These are phyloP conservation scores for Quillaja saponaria DNA, from an alignment of 306 rosid species.

Conservation along the genomic window DNA sequence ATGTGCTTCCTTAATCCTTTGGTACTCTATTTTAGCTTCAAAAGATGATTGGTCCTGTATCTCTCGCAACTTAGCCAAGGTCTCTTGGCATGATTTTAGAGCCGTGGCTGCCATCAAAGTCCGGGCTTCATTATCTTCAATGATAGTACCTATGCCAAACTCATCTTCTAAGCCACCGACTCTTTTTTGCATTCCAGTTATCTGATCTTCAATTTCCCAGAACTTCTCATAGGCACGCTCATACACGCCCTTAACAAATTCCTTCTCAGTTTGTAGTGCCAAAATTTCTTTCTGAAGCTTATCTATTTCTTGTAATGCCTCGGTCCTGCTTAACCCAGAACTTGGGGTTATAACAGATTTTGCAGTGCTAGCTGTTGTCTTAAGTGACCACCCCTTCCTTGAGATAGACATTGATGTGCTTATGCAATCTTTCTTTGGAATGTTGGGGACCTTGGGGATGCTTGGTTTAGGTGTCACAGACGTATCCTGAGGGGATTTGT, in stretches of 20 bases:
- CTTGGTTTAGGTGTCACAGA: constrained; percentile 25
- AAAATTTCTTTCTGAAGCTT: constrained; percentile 75
- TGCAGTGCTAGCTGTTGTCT: constrained; percentile 31
- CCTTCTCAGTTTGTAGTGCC: constrained; percentile 81
- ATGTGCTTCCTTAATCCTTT: constrained; percentile 47
- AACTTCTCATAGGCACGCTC: constrained; percentile 65
- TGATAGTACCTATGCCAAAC: constrained; percentile 46
- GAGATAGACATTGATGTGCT: constrained; percentile 54
- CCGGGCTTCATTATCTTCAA: constrained; percentile 80
- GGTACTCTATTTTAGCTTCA: constrained; percentile 54
- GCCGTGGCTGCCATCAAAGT: constrained; percentile 80
- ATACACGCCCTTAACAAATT: constrained; percentile 75
- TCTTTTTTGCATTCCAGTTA: constrained; percentile 61
- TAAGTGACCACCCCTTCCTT: constrained; percentile 41
- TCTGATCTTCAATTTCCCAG: constrained; percentile 71
- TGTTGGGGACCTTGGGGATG: constrained; percentile 63
- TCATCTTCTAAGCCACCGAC: constrained; percentile 71
- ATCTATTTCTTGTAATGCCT: constrained; percentile 64
- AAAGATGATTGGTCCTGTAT: constrained; percentile 50
- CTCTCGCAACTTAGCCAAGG: constrained; percentile 56
- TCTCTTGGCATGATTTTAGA: constrained; percentile 70
- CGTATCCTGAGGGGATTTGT: constrained; percentile 9
- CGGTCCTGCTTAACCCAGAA: constrained; percentile 66
- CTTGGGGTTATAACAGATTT: constrained; percentile 30
- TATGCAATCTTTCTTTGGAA: constrained; percentile 47